These are phyloP conservation scores for Polychaeton citri DNA, from an alignment of 2,329 filamentous ascomycete genomes.

Conservation along the genomic window DNA sequence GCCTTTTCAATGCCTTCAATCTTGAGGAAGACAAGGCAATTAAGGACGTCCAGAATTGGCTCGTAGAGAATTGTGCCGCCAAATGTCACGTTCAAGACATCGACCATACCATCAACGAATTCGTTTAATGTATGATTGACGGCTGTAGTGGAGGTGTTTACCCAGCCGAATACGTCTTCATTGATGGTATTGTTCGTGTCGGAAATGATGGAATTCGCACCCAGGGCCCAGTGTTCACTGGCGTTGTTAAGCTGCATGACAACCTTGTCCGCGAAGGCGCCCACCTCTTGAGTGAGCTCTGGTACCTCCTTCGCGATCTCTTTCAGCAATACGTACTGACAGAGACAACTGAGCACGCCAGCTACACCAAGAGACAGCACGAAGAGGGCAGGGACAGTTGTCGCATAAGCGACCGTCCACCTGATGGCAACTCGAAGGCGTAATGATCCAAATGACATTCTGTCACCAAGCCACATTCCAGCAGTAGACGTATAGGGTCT, in stretches of 20 bases:
- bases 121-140: constrained; percentile 75
- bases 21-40: constrained; percentile 82
- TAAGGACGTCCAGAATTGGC: constrained; percentile 65
- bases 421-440: constrained; percentile 60
- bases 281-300: constrained; percentile 58
- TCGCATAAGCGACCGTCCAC: constrained; percentile 81
- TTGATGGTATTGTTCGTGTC: constrained; percentile 62
- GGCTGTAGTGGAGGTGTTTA: constrained; percentile 67
- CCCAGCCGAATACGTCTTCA: constrained; percentile 71
- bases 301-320: constrained; percentile 64
- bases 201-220: constrained; percentile 60
- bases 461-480: constrained; percentile 57
- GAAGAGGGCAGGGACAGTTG: constrained; percentile 71
- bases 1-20: constrained; percentile 72
- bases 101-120: constrained; percentile 66
- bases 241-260: constrained; percentile 58
- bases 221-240: constrained; percentile 61
- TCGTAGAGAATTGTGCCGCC: constrained; percentile 68
- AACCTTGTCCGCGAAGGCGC: constrained; percentile 66
- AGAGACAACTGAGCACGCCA: constrained; percentile 69
- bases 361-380: constrained; percentile 71
- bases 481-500: constrained; percentile 60
- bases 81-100: constrained; percentile 63
- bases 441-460: constrained; percentile 40
- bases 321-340: constrained; percentile 66